Conservation (phyloP, 257 asterid genomes). For the Leonotis leonurus region DNA sequence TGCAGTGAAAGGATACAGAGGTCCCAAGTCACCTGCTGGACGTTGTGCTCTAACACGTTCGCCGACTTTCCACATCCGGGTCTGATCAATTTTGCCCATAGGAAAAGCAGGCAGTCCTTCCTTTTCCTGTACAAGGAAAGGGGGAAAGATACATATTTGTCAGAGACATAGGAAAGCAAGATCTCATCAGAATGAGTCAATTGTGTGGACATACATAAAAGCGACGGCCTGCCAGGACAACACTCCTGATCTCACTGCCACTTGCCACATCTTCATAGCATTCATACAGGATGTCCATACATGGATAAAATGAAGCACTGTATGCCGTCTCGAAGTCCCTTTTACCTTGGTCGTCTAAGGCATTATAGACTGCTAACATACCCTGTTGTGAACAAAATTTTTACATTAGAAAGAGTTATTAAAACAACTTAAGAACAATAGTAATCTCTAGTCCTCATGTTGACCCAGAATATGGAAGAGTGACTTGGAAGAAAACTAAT, state of each 20-base stretch:
- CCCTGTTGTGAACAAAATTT: constrained; percentile 42
- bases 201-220: constrained; percentile 52
- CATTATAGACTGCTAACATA: constrained; percentile 78
- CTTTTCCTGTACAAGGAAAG: constrained; percentile 48
- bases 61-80: constrained; percentile 92
- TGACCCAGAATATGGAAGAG: neutral
- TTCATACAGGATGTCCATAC: constrained; percentile 94
- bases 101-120: constrained; percentile 93
- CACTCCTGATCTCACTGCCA: constrained; percentile 91
- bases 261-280: constrained; percentile 96
- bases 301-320: constrained; percentile 87
- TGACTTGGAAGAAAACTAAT: neutral
- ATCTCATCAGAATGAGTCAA: neutral
- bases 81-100: constrained; percentile 90
- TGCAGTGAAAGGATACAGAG: constrained; percentile 83
- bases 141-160: neutral
- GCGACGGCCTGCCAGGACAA: constrained; percentile 96
- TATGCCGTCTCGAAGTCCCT: constrained; percentile 78
- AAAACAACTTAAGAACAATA: too few relatives aligned
- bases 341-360: constrained; percentile 71
- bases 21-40: constrained; percentile 86
- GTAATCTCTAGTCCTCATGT: neutral
- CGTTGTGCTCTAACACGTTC: constrained; percentile 68
- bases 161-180: neutral
- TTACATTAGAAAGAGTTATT: neutral